Evolutionary conservation across 2,329 filamentous ascomycete species (phyloP), one percentile per base, ranked within the genome.

Genomic region (Cadophora luteo-olivacea): DNA sequence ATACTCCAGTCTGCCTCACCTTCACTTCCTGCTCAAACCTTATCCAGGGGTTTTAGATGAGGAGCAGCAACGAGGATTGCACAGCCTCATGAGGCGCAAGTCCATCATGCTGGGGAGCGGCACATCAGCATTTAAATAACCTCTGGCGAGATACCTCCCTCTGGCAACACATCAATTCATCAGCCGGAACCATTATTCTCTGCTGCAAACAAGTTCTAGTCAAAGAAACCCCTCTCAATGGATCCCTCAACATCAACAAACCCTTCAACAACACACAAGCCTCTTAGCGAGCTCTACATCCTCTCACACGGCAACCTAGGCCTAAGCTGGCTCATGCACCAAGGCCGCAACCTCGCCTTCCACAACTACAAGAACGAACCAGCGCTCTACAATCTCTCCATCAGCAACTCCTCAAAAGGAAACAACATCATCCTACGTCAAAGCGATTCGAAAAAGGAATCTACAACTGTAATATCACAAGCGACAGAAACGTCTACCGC

Each of bases 341-440:
- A 45, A 38, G 24, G 51, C 11, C 41, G 45, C 11, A 19, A 54
- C 22, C 62, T 64, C 22, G 24, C 52, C 14, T 64, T 64, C 22
- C 49, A 45, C 24, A 55, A 38, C 33, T 64, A 64, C 62, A 45
- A 38, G n/a, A 55, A 64, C 22, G 49, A 55, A n/a, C 22, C 51
- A 1, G 62, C 62, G 8, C 14, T 64, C 1, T 64, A 55, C 36
- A 48, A 32, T 33, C 49, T 64, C 62, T n/a, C 45, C 6, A 48
- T 64, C 16, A 36, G 22, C 25, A 38, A 32, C 51, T 25, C 32
- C 24, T 57, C 51, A 3, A 38, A 38, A 9, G 57, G 22, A 1
- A 60, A 45, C 24, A 60, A n/a, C 7, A 16, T 60, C 22, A 38
- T 45, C 22, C 22, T 60, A 8, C 57, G 22, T 0, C 16, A 29